A percentile compares a stretch with the other conserved stretches of the same genome.
These are phyloP conservation scores for Nannizzia gypsea DNA, from an alignment of 2,329 filamentous ascomycete species.

Conservation along the genomic window DNA sequence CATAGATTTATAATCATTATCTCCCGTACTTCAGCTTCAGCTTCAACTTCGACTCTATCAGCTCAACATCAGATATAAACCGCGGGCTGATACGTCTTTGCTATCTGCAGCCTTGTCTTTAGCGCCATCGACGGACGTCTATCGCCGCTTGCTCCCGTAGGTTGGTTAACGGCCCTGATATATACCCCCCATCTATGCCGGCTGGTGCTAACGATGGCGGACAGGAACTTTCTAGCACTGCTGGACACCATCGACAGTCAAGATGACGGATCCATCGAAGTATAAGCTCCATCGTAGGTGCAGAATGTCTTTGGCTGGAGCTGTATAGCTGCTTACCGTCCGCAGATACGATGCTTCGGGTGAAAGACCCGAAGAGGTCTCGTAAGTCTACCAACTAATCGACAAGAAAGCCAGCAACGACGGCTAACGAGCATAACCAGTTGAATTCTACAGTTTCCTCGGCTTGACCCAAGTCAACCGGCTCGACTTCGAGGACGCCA, in stretches of 20 bases:
- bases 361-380: conserved; percentile 82
- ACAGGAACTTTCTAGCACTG: neutral
- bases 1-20: too few species aligned
- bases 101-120: neutral
- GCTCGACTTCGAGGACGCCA: conserved; percentile 69
- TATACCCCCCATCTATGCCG: neutral
- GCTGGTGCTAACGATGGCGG: neutral
- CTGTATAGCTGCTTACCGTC: neutral
- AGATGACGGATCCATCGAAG: conserved; percentile 46
- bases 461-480: conserved; percentile 77
- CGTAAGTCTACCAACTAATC: conserved; percentile 34
- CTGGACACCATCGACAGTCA: conserved; percentile 27
- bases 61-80: too few species aligned
- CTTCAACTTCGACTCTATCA: too few species aligned
- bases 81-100: neutral
- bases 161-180: neutral
- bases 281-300: conserved; percentile 51
- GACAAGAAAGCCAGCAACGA: neutral
- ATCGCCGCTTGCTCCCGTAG: neutral
- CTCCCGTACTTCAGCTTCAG: too few species aligned
- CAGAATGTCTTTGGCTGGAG: neutral
- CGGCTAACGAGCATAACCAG: conserved; percentile 25
- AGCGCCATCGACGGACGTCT: neutral
- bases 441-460: conserved; percentile 90
- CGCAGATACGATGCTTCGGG: conserved; percentile 58